Base-by-base conservation (phyloP, 805 yeast species). In the Brettanomyces naardenensis region DNA sequence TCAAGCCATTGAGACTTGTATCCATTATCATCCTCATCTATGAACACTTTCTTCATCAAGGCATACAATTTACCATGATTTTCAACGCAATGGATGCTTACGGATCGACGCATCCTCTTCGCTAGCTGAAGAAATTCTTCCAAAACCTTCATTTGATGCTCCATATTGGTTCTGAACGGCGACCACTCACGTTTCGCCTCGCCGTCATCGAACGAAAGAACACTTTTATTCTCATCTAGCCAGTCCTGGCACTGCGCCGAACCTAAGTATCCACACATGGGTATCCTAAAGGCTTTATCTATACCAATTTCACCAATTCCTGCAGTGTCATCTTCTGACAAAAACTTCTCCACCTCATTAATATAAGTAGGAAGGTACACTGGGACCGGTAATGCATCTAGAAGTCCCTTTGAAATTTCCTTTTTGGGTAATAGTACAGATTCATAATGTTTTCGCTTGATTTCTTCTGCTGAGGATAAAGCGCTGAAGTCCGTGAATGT, bases 271-370 rank as follows among this genome's bases (percentile, higher is more conserved):
- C 88, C 87, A 40, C 61, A 62, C 39, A 56, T 48, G 2, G 94
- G 95, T 4, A 89, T 56, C 27, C 84, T 58, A 51, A 85, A 84
- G 22, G 75, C 52, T 55, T 80, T 83, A 56, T 90, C 98, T 2
- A 92, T 61, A 0, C 98, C 98, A n/a, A 87, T 70, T 49, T 90
- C 98, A 1, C 98, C 98, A 7, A 90, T 65, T 10, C 84, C 71
- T 17, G 49, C 52, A 3, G 40, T 22, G 3, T 19, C 23, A 37
- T 38, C 33, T 7, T 44, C 36, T 0, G 34, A 15, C 5, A 77
- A 43, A 27, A 61, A 60, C 3, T 25, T 19, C 17, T 57, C 51
- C 21, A 79, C 37, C 15, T 42, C 38, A 1, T 34, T 39, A 4
- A 72, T 21, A 40, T 69, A 67, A 1, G 49, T 47, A 1, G 49